These are phyloP conservation scores for Aspergillus carbonarius DNA, from an alignment of 2,329 filamentous ascomycete genomes.

Conservation along the genomic window DNA sequence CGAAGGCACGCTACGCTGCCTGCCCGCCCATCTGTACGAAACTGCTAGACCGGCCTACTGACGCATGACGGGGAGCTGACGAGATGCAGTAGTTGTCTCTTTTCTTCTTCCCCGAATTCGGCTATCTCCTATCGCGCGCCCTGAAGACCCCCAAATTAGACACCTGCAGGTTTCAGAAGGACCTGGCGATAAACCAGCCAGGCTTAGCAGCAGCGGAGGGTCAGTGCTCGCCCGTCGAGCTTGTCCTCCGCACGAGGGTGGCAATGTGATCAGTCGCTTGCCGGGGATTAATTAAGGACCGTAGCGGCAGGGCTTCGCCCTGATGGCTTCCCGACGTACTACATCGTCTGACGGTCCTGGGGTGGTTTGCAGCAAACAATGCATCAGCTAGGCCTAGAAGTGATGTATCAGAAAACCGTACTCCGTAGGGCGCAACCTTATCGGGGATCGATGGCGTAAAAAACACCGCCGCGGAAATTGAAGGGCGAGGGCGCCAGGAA, in stretches of 20 bases:
- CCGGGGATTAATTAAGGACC: constrained; percentile 3
- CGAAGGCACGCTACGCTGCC: neutral
- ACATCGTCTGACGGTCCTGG: neutral
- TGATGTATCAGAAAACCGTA: constrained; percentile 13
- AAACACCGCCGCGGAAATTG: neutral
- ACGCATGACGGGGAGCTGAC: constrained; percentile 4
- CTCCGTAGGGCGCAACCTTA: constrained; percentile 5
- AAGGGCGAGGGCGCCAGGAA: neutral
- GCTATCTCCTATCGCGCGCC: neutral
- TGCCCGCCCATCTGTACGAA: constrained; percentile 4
- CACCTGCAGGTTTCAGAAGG: neutral
- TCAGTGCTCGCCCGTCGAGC: constrained; percentile 5
- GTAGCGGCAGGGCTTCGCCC: neutral
- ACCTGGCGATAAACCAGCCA: neutral
- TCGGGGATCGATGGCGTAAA: neutral
- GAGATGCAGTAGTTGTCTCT: neutral
- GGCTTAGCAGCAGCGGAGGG: neutral
- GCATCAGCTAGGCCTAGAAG: neutral
- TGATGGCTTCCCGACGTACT: neutral
- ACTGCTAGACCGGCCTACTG: constrained; percentile 5
- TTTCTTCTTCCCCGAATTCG: neutral
- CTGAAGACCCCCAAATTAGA: constrained; percentile 2
- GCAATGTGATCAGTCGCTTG: constrained; percentile 13
- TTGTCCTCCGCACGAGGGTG: constrained; percentile 9
- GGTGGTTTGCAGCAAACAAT: constrained; percentile 14